Conservation (phyloP, 1,284 basidiomycete genomes). For the Ceratobasidium papillatum region DNA sequence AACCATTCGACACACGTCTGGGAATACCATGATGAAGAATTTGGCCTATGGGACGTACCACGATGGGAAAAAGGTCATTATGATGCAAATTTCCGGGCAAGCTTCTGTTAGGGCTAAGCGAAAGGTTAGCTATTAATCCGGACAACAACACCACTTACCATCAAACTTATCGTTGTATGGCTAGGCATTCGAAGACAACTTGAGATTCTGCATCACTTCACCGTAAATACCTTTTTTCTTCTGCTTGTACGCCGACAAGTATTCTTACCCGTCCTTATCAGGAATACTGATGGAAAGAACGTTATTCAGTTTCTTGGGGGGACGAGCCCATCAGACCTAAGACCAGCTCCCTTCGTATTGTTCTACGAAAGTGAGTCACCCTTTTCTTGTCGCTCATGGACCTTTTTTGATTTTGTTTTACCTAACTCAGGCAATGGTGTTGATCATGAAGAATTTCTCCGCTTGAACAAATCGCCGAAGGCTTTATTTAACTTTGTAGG, state of each 20-base stretch:
- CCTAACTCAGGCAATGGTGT: background rate
- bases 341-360: background rate
- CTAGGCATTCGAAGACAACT: background rate
- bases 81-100: conserved; percentile 4
- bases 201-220: background rate
- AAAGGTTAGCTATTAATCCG: background rate
- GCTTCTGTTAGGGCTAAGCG: background rate
- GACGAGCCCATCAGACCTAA: background rate
- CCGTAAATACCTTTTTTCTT: background rate
- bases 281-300: background rate
- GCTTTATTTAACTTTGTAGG: conserved; percentile 10
- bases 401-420: background rate
- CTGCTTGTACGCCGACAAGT: background rate
- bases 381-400: background rate
- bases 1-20: background rate
- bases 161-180: background rate
- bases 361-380: background rate
- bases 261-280: background rate
- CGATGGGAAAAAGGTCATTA: background rate
- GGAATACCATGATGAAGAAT: background rate
- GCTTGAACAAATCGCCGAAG: background rate
- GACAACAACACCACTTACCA: background rate
- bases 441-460: conserved; percentile 6
- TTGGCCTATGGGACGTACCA: background rate
- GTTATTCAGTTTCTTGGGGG: background rate